Conservation (phyloP, 2,329 filamentous ascomycete genomes). For the Sarocladiaceae sp. region DNA sequence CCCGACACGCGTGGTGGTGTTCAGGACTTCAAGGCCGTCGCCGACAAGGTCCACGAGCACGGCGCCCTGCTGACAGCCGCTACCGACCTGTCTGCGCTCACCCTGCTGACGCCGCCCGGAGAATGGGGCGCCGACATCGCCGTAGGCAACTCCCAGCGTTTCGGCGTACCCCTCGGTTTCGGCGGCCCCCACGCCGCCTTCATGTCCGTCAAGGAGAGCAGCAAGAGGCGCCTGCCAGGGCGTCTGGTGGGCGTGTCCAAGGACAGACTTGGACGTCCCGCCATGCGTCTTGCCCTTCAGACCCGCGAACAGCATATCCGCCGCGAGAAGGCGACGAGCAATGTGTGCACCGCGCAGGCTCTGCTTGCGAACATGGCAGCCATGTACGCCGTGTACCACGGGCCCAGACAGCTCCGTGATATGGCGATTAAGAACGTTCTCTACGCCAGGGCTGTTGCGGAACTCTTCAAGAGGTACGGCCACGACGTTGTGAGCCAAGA, state of each 20-base stretch:
- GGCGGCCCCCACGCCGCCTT: constrained; percentile 96
- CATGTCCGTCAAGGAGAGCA: constrained; percentile 85
- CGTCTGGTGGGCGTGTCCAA: constrained; percentile 88
- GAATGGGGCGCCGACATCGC: constrained; percentile 95
- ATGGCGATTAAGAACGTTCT: constrained; percentile 73
- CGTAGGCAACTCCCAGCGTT: constrained; percentile 86
- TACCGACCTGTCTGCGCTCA: constrained; percentile 84
- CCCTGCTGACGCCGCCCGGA: constrained; percentile 80
- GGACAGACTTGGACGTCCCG: constrained; percentile 77
- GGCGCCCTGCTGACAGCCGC: constrained; percentile 81
- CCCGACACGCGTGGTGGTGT: constrained; percentile 84
- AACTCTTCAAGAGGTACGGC: constrained; percentile 44
- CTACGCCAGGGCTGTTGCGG: constrained; percentile 62
- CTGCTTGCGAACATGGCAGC: constrained; percentile 93
- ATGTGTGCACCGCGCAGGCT: constrained; percentile 94
- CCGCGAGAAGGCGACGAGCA: constrained; percentile 94
- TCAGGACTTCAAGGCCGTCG: constrained; percentile 68
- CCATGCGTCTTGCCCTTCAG: constrained; percentile 64
- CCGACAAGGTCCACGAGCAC: constrained; percentile 71
- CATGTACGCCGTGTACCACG: constrained; percentile 92
- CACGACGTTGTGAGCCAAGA: constrained; percentile 53
- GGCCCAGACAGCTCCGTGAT: constrained; percentile 73
- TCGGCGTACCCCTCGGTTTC: constrained; percentile 87
- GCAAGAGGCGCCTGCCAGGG: constrained; percentile 92
- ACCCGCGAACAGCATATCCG: constrained; percentile 91